Evolutionary conservation across 768 basidiomycete genomes (phyloP).

Genomic region (Termitomyces heimii): DNA sequence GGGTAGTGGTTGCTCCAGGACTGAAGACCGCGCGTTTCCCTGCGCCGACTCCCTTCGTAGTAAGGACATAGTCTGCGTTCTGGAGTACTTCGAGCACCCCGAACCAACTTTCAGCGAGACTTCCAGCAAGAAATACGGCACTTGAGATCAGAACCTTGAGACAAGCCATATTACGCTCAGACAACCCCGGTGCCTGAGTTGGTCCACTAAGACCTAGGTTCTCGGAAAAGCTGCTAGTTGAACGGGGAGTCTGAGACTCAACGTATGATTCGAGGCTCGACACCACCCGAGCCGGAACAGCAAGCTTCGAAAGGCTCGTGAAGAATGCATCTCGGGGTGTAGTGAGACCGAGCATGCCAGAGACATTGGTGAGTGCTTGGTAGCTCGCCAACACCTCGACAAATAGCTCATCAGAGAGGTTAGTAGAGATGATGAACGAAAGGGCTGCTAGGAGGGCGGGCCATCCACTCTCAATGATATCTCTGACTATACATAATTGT

Average conservation of each 20-base stretch:
- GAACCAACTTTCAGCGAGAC: conserved; percentile 90
- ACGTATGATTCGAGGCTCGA: conserved; percentile 64
- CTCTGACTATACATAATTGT: conserved; percentile 59
- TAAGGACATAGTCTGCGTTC: conserved; percentile 91
- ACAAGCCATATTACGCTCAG: conserved; percentile 88
- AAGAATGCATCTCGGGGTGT: conserved; percentile 95
- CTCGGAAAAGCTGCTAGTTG: conserved; percentile 55
- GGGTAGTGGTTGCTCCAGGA: conserved; percentile 22
- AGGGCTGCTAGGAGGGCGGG: conserved; percentile 88
- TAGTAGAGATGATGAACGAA: conserved; percentile 85
- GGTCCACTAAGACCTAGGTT: conserved; percentile 57
- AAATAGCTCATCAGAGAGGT: conserved; percentile 89
- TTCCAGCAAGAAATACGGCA: conserved; percentile 77
- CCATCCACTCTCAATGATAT: conserved; percentile 87
- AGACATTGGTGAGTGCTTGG: conserved; percentile 80
- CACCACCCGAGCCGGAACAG: conserved; percentile 88
- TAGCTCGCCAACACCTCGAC: conserved; percentile 78
- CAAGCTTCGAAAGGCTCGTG: conserved; percentile 82
- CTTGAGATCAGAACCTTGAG: conserved; percentile 76
- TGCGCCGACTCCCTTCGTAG: conserved; percentile 43
- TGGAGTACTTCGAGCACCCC: conserved; percentile 85
- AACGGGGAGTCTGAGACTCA: conserved; percentile 53
- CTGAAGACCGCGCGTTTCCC: conserved; percentile 26
- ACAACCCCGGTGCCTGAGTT: conserved; percentile 64
- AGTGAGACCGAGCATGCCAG: conserved; percentile 79